Base-by-base conservation (phyloP, 805 yeast genomes). In the Candida glaebosa region DNA sequence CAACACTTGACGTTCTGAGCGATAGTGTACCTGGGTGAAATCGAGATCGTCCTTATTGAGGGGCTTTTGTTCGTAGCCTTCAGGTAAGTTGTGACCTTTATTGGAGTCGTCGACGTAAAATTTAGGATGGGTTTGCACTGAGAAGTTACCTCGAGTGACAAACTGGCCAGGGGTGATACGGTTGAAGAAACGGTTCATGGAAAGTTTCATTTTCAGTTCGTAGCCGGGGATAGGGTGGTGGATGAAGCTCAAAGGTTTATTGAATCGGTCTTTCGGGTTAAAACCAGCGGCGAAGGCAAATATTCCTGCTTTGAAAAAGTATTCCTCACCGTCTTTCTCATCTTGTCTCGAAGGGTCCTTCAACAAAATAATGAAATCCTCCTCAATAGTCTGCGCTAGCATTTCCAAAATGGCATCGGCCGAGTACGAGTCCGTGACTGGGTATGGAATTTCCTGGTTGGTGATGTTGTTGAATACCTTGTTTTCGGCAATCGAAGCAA, bases 281-380 rank as follows among this genome's bases (percentile, higher is more conserved):
- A 69, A 69, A 0, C 75, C 75, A 17, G 71, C 71, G 1, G 75
- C 73, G 55, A 69, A 69, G 4, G 69, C 74, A 56, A 69, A 69
- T 1, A 69, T 55, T 0, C 74, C 74, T 1, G 63, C 74, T 45
- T 69, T 69, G 60, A 67, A 68, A 44, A 48, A 63, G 47, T 68
- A 68, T 48, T 69, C 75, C 2, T 56, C 49, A 0, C 69, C 69
- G 33, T 60, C 57, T 5, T 50, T 47, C 37, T 60, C 65, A 30
- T 59, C 39, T 18, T 47, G 50, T 22, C 55, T 45, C 3, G 54
- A 18, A 1, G 65, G 63, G 37, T 67, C 73, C 39, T 65, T 65
- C 43, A 63, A 42, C 34, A 69, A 51, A 10, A 69, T 57, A 15
- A 69, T 65, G 45, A 69, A 64, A 44, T 69, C 75, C 42, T 69